Base-by-base conservation (phyloP, 352 stramenopile species). In the Phytophthora hybrid region DNA sequence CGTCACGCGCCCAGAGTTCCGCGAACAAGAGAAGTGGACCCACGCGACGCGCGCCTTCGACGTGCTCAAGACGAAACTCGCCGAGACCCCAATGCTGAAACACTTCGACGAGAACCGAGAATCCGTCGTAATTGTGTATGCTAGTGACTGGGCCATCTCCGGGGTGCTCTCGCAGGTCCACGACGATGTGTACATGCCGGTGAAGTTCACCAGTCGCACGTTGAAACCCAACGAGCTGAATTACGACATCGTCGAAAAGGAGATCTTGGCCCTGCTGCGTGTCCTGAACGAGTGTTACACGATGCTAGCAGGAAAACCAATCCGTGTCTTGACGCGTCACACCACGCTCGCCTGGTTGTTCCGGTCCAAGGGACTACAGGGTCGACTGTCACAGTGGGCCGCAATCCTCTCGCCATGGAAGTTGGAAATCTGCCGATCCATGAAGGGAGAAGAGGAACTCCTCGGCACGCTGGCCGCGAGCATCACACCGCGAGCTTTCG, bases 31-130 rank as follows among this genome's bases (percentile, higher is more conserved):
- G 32, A 39, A 39, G 32, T 39, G 32, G 32, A 39, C 32, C 8
- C 32, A 39, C 23, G 23, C 23, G 23, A 26, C 3, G 23, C 23
- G 23, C 23, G 23, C 23, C 23, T 26, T 26, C 23, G 32, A 39
- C 32, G 32, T 11, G 32, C 32, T 39, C 7, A 39, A 39, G 32
- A 11, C 32, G 11, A 39, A 39, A 11, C 32, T 10, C 32, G 32
- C 32, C 32, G 32, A 39, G 7, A 39, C 32, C 32, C 23, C 23
- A 26, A 26, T 26, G 23, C 1, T 39, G 7, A 39, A 39, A 7
- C 73, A 79, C 54, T 71, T 71, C 34, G 73, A 76, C 19, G 21
- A 19, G 0, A 19, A 52, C 0, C 56, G 34, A 32, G 14, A 51
- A 44, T 18, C 56, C 3, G 54, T 66, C 4, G 34, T 76, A 1